Conservation (phyloP, 2,329 filamentous ascomycete species). For the Piedraia hortae region DNA sequence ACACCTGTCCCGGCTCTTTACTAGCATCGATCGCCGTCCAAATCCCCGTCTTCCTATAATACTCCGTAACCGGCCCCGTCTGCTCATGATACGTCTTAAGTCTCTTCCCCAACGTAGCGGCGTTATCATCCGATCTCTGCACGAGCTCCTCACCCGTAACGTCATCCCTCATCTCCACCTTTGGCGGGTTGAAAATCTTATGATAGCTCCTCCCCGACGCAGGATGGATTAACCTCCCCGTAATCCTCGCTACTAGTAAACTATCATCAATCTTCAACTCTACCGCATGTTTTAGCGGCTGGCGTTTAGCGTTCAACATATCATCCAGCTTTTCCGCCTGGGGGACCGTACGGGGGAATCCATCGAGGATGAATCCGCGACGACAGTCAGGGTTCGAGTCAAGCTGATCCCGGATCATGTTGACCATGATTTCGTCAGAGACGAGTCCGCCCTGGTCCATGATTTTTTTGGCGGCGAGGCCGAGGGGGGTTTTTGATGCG, state of each 20-base stretch:
- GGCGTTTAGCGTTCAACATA: conserved; percentile 55
- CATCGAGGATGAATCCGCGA: conserved; percentile 70
- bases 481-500: conserved; percentile 83
- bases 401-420: conserved; percentile 97
- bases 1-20: conserved; percentile 85
- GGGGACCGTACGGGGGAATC: conserved; percentile 86
- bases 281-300: conserved; percentile 78
- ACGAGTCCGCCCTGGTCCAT: conserved; percentile 97
- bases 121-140: conserved; percentile 92
- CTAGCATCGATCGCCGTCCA: conserved; percentile 89
- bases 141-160: conserved; percentile 87
- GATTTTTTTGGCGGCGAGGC: conserved; percentile 96
- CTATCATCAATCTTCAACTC: conserved; percentile 93
- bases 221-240: conserved; percentile 81
- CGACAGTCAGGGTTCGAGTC: conserved; percentile 69
- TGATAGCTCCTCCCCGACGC: conserved; percentile 93
- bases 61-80: conserved; percentile 72
- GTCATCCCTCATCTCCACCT: conserved; percentile 82
- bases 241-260: conserved; percentile 84
- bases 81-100: conserved; percentile 80
- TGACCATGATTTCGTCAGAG: conserved; percentile 96
- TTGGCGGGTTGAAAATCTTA: conserved; percentile 96
- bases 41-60: conserved; percentile 94
- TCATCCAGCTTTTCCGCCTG: conserved; percentile 84
- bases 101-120: conserved; percentile 83